Evolutionary conservation across 1,139 yeast species (phyloP).

Genomic region (Zygoascus meyerae): DNA sequence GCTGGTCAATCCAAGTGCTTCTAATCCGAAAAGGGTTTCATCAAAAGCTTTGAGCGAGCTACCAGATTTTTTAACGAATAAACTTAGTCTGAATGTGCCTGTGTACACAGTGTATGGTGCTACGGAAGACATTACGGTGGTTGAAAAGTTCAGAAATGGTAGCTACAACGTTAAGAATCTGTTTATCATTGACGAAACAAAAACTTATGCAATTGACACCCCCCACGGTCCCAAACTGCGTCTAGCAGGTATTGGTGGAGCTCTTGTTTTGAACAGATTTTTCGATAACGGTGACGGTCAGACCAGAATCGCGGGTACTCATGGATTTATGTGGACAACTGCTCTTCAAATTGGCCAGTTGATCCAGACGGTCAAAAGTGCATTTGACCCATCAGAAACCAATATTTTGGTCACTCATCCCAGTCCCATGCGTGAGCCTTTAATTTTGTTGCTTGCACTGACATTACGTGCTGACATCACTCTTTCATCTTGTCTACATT

Average conservation of each 20-base stretch:
- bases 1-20: conserved; percentile 23
- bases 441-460: conserved; percentile 63
- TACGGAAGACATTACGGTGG: conserved; percentile 63
- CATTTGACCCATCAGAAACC: conserved; percentile 42
- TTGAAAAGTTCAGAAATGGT: conserved; percentile 55
- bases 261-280: conserved; percentile 58
- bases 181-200: conserved; percentile 54
- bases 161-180: conserved; percentile 51
- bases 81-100: conserved; percentile 46
- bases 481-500: conserved; percentile 65
- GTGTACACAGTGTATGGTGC: conserved; percentile 75
- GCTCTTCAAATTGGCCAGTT: conserved; percentile 64
- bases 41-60: conserved; percentile 49
- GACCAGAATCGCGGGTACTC: conserved; percentile 54
- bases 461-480: conserved; percentile 68
- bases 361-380: conserved; percentile 42
- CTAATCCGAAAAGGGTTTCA: no score
- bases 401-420: conserved; percentile 64
- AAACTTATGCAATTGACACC: conserved; percentile 35
- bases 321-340: conserved; percentile 73
- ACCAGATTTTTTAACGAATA: conserved; percentile 46
- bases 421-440: conserved; percentile 59
- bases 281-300: conserved; percentile 58
- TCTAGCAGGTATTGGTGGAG: conserved; percentile 68
- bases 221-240: conserved; percentile 43